Evolutionary conservation across 306 rosid species (phyloP).

Genomic region (Psophocarpus tetragonolobus): DNA sequence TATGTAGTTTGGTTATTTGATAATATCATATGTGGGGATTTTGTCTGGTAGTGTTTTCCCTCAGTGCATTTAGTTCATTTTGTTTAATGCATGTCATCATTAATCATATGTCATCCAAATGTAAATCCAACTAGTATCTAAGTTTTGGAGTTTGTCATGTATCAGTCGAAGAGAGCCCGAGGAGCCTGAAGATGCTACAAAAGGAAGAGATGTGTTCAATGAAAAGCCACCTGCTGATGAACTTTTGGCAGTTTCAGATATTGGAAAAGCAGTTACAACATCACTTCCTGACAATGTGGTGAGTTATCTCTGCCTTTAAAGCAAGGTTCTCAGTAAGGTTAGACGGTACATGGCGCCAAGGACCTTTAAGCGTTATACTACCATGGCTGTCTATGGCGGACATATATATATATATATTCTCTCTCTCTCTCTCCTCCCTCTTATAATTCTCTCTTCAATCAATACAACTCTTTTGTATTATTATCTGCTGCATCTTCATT

Average conservation of each 20-base stretch:
- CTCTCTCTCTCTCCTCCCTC: too few relatives aligned
- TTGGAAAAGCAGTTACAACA: conserved; percentile 86
- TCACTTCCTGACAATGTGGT: conserved; percentile 99
- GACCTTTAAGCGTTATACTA: too few relatives aligned
- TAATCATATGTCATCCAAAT: conserved; percentile 13
- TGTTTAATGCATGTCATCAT: conserved; percentile 16
- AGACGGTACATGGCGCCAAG: too few relatives aligned
- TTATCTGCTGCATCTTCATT: too few relatives aligned
- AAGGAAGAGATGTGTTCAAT: conserved; percentile 97
- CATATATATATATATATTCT: too few relatives aligned
- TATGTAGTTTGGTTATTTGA: neutral
- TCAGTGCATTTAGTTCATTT: conserved; percentile 2
- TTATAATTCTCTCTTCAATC: too few relatives aligned
- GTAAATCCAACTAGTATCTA: conserved; percentile 15
- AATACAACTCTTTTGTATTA: too few relatives aligned
- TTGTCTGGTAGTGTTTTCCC: conserved; percentile 14
- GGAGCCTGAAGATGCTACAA: conserved; percentile 99
- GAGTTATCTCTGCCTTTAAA: conserved; percentile 39
- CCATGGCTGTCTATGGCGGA: too few relatives aligned
- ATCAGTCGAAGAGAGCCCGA: conserved; percentile 95
- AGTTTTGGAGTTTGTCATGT: conserved; percentile 34
- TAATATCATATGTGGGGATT: neutral
- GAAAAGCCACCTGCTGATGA: conserved; percentile 99
- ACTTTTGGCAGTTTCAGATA: conserved; percentile 92
- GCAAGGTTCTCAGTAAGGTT: too few relatives aligned